Evolutionary conservation across 768 basidiomycete species (phyloP).

Genomic region (Lactarius sanguifluus): DNA sequence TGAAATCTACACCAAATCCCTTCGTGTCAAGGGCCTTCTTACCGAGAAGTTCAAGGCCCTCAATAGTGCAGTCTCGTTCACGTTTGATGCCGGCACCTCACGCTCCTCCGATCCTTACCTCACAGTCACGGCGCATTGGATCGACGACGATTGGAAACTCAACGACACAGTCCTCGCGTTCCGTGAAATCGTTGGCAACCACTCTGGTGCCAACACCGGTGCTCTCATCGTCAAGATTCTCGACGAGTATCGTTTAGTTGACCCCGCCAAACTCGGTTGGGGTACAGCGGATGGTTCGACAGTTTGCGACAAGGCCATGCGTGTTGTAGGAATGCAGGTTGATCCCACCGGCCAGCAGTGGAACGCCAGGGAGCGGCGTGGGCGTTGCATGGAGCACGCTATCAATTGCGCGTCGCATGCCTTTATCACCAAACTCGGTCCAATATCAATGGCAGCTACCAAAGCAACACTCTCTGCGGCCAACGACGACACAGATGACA

Average conservation of each 20-base stretch:
- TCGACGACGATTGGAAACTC: background rate
- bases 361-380: background rate
- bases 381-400: background rate
- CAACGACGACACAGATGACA: no score
- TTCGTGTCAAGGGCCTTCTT: background rate
- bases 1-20: no score
- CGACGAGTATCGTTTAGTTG: background rate
- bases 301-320: no score
- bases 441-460: no score
- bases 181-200: background rate
- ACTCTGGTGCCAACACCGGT: background rate
- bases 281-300: background rate
- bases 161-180: background rate
- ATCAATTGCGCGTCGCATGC: background rate
- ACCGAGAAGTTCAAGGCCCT: background rate
- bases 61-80: background rate
- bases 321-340: no score
- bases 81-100: constrained; percentile 2
- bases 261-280: background rate
- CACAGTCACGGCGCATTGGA: background rate
- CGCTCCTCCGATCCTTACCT: constrained; percentile 1
- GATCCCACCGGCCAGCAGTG: no score
- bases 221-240: background rate
- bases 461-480: no score
- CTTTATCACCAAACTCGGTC: no score